Conservation (phyloP, 306 rosid species). For the Prunus fruticosa region DNA sequence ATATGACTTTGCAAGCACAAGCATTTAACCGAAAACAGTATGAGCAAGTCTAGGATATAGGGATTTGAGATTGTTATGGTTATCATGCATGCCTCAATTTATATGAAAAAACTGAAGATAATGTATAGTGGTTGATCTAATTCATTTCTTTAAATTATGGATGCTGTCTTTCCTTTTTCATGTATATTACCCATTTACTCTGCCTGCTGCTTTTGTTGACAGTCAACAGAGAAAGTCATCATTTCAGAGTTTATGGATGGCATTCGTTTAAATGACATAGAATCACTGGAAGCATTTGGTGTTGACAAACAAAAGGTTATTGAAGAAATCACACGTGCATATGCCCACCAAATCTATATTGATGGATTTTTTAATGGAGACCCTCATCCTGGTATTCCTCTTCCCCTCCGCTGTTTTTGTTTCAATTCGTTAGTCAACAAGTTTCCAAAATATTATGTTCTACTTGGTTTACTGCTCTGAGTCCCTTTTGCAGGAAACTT, state of each 20-base stretch:
- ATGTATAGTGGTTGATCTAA: neutral
- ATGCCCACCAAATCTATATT: constrained; percentile 92
- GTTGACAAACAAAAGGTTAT: constrained; percentile 79
- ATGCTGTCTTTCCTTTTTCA: neutral
- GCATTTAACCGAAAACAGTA: neutral
- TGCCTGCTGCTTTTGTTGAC: constrained; percentile 37
- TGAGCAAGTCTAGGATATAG: neutral
- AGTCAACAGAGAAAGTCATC: constrained; percentile 89
- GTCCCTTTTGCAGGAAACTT: constrained; percentile 65
- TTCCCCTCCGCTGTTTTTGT: neutral
- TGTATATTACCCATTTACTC: constrained; percentile 3
- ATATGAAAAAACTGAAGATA: neutral
- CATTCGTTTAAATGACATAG: constrained; percentile 85
- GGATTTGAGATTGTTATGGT: constrained; percentile 8
- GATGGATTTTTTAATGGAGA: constrained; percentile 99
- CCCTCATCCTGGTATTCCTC: constrained; percentile 87
- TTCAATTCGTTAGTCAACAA: constrained; percentile 6
- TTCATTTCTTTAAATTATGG: neutral
- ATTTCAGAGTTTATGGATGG: constrained; percentile 97
- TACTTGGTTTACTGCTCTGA: constrained; percentile 16
- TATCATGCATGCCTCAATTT: neutral
- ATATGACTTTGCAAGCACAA: neutral
- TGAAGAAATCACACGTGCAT: constrained; percentile 98
- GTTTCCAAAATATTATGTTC: constrained; percentile 9
- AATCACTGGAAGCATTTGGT: constrained; percentile 66